Percentiles rank a stretch among this genome's conserved stretches.
phyloP scores from a whole-genome alignment of 192 early-diverging fungal species.

The Coemansia sp. region DNA sequence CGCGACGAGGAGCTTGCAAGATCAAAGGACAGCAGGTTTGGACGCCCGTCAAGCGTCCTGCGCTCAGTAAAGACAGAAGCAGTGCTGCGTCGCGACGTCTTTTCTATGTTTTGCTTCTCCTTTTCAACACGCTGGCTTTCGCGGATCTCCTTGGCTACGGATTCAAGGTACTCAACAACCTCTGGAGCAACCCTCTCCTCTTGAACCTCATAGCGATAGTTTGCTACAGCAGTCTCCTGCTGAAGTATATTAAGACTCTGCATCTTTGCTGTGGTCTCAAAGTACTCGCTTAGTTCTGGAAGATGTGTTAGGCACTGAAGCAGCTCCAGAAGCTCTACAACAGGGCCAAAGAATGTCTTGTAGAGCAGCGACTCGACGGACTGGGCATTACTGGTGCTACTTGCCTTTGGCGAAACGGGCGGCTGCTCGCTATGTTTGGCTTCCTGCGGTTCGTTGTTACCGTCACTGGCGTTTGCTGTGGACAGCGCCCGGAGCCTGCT shows the following conservation, averaged over 20 bases:
- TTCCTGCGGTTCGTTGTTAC: neutral
- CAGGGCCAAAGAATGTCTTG: constrained; percentile 56
- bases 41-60: constrained; percentile 49
- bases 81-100: constrained; percentile 40
- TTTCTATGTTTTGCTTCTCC: constrained; percentile 39
- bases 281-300: constrained; percentile 70
- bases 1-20: constrained; percentile 19
- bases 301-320: constrained; percentile 77
- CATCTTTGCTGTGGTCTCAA: constrained; percentile 70
- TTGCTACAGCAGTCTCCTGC: constrained; percentile 67
- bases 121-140: constrained; percentile 49
- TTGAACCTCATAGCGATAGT: constrained; percentile 88
- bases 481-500: constrained; percentile 27
- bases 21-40: constrained; percentile 47
- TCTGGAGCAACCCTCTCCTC: constrained; percentile 72
- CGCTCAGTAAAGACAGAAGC: constrained; percentile 44
- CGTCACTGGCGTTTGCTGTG: neutral
- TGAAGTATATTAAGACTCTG: constrained; percentile 71
- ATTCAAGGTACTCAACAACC: constrained; percentile 72
- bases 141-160: constrained; percentile 70
- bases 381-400: neutral
- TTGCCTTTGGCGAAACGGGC: neutral
- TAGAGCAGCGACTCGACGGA: constrained; percentile 33
- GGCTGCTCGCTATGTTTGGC: neutral
- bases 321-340: constrained; percentile 80